phyloP scores from a whole-genome alignment of 768 basidiomycete species.

The Tephrocybe rancida region DNA sequence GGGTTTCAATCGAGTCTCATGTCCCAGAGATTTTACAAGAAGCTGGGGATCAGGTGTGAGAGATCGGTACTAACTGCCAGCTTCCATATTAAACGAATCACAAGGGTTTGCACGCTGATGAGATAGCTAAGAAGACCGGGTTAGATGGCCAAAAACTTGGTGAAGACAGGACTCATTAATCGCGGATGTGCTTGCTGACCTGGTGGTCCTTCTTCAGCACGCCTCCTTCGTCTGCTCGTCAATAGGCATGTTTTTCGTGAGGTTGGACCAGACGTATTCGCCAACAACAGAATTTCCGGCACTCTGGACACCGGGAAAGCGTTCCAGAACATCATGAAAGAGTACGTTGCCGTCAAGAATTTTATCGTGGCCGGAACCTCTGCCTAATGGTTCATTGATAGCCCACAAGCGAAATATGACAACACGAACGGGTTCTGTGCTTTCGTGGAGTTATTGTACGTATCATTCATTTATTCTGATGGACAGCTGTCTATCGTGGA shows the following conservation, averaged over 20 bases:
- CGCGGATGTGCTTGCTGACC: not conserved
- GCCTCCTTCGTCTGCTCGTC: slow-evolving; percentile 34
- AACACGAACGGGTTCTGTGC: slow-evolving; percentile 29
- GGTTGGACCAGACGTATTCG: slow-evolving; percentile 33
- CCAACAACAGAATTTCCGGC: slow-evolving; percentile 35
- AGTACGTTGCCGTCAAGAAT: slow-evolving; percentile 19
- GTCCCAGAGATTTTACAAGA: slow-evolving; percentile 34
- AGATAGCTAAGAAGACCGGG: slow-evolving; percentile 34
- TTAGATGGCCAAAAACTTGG: slow-evolving; percentile 37
- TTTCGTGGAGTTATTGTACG: slow-evolving; percentile 24
- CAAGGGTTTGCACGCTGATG: slow-evolving; percentile 38
- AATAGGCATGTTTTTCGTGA: slow-evolving; percentile 38
- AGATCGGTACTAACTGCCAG: not conserved
- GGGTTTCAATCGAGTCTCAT: slow-evolving; percentile 23
- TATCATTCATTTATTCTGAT: not conserved
- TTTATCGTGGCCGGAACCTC: too few relatives aligned
- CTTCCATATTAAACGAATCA: too few relatives aligned
- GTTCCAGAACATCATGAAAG: slow-evolving; percentile 22
- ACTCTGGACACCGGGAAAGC: slow-evolving; percentile 31
- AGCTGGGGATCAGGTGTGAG: slow-evolving; percentile 29
- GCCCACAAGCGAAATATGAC: slow-evolving; percentile 27
- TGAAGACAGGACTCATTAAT: slow-evolving; percentile 12
- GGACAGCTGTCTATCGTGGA: too few relatives aligned
- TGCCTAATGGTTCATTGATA: not conserved
- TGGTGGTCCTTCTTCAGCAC: slow-evolving; percentile 16